Conservation (phyloP, 1,284 basidiomycete genomes). For the Heliocybe sulcata region DNA sequence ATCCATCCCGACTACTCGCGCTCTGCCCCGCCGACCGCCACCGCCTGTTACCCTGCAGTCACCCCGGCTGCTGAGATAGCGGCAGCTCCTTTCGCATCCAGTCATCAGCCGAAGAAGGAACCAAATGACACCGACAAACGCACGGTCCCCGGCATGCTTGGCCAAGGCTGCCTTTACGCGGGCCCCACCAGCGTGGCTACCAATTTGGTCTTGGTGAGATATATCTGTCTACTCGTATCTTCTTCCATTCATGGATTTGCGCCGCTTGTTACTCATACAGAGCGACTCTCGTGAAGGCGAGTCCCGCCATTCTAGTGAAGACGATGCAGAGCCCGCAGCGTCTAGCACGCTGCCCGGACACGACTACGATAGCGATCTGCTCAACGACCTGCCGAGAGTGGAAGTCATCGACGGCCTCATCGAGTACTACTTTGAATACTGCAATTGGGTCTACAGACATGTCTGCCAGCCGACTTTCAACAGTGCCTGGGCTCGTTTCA, state of each 20-base stretch:
- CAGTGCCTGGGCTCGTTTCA: conserved; percentile 65
- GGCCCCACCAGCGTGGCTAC: conserved; percentile 67
- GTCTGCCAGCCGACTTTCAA: conserved; percentile 57
- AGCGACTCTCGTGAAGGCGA: conserved; percentile 43
- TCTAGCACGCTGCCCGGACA: conserved; percentile 12
- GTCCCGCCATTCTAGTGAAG: conserved; percentile 11
- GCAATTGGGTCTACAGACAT: conserved; percentile 79
- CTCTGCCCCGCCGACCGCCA: not conserved
- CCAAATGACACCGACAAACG: conserved; percentile 36
- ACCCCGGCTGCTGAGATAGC: not conserved
- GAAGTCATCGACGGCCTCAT: conserved; percentile 66
- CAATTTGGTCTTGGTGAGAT: conserved; percentile 52
- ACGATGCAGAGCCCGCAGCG: conserved; percentile 5
- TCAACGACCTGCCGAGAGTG: conserved; percentile 53
- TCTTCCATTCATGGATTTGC: conserved; percentile 9
- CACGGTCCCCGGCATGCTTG: conserved; percentile 56
- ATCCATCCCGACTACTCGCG: conserved; percentile 4
- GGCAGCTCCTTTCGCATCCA: conserved; percentile 11
- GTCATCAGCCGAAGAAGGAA: conserved; percentile 46
- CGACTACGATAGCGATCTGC: conserved; percentile 67
- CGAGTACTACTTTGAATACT: conserved; percentile 72
- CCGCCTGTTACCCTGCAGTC: not conserved
- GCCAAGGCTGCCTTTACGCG: conserved; percentile 61
- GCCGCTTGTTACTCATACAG: conserved; percentile 18
- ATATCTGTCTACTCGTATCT: conserved; percentile 8